Percentiles rank a stretch among this genome's conserved stretches.
Evolutionary conservation across 2,329 filamentous ascomycete species (phyloP).

Genomic region (Ophiocordyceps camponoti-saundersi): DNA sequence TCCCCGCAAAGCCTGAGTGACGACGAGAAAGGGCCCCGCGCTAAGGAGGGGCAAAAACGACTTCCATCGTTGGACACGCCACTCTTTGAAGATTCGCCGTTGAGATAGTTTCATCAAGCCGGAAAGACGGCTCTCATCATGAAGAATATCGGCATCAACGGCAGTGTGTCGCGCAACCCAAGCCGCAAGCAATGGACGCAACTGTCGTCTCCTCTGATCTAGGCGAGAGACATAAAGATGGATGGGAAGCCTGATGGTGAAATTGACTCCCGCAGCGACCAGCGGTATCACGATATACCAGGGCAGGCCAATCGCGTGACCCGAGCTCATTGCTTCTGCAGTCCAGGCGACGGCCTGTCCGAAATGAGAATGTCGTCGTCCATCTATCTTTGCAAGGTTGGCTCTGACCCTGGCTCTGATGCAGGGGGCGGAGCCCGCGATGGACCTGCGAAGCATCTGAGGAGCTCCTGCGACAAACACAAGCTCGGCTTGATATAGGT

Average conservation of each 20-base stretch:
- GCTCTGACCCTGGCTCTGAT: background rate
- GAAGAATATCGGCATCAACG: background rate
- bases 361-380: constrained; percentile 15
- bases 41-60: constrained; percentile 19
- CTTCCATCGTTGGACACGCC: constrained; percentile 31
- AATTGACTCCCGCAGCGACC: constrained; percentile 28
- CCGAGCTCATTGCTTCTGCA: constrained; percentile 22
- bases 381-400: background rate
- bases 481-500: too few relatives aligned
- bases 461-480: too few relatives aligned
- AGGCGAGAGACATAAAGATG: constrained; percentile 21
- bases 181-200: constrained; percentile 14
- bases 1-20: constrained; percentile 32
- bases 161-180: constrained; percentile 13
- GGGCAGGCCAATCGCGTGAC: constrained; percentile 28
- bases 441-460: background rate
- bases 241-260: constrained; percentile 28
- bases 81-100: constrained; percentile 17
- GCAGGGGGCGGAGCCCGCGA: background rate
- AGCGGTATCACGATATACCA: constrained; percentile 39
- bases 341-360: constrained; percentile 19
- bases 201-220: constrained; percentile 10
- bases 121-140: constrained; percentile 4
- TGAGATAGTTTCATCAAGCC: constrained; percentile 12
- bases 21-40: constrained; percentile 31